Conservation (phyloP, 2,329 filamentous ascomycete species). For the Xylariomycetidae sp. region DNA sequence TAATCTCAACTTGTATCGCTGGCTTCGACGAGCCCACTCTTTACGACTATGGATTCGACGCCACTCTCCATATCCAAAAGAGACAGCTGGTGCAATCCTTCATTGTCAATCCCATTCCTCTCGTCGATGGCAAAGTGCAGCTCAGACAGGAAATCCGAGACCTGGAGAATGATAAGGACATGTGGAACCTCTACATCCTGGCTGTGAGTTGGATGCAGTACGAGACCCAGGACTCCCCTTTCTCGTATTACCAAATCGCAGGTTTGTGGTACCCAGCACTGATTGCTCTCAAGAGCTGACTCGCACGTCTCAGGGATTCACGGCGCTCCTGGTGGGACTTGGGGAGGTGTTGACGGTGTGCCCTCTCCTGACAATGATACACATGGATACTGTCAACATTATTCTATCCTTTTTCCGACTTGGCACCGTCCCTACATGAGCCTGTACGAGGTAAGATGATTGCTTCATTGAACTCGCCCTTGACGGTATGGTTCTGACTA, state of each 20-base stretch:
- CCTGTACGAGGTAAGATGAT: constrained; percentile 47
- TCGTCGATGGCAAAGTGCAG: constrained; percentile 36
- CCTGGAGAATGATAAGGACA: constrained; percentile 57
- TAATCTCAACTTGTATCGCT: background rate
- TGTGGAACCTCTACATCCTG: constrained; percentile 74
- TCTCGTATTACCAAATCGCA: constrained; percentile 76
- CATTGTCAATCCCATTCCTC: constrained; percentile 39
- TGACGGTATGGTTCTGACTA: background rate
- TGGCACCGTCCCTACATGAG: constrained; percentile 82
- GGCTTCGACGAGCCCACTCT: background rate
- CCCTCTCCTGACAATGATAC: constrained; percentile 47
- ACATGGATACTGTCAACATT: constrained; percentile 73
- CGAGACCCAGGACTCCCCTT: constrained; percentile 54
- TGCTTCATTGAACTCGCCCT: no score
- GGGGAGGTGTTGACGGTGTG: constrained; percentile 48
- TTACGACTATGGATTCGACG: constrained; percentile 51
- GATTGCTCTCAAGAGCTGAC: constrained; percentile 10
- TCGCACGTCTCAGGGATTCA: constrained; percentile 60
- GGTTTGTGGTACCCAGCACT: constrained; percentile 40
- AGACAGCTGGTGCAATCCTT: constrained; percentile 30
- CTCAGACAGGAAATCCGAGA: constrained; percentile 63
- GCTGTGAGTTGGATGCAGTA: constrained; percentile 69
- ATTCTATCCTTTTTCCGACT: constrained; percentile 68
- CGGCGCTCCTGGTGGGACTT: constrained; percentile 61
- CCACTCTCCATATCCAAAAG: constrained; percentile 32